These are phyloP conservation scores for Nicotiana benthamiana DNA, from an alignment of 257 asterid species.

Conservation along the genomic window DNA sequence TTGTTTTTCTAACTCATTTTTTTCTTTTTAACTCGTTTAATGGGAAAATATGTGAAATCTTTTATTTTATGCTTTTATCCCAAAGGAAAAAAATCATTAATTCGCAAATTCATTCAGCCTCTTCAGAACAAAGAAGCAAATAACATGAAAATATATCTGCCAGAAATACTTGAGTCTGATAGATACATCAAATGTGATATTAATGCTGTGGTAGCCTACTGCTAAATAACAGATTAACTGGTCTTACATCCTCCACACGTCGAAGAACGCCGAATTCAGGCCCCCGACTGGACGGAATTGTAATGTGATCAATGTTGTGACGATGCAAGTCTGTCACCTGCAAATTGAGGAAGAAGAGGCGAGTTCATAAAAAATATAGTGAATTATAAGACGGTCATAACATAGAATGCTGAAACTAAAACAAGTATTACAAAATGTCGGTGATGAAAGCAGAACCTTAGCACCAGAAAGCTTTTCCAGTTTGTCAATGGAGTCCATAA, in stretches of 20 bases:
- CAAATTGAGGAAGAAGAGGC: slow-evolving; percentile 1
- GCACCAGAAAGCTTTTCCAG: slow-evolving; percentile 83
- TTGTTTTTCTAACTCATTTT: neutral
- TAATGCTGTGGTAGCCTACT: neutral
- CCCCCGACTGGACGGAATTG: slow-evolving; percentile 85
- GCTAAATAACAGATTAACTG: neutral
- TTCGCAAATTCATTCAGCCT: neutral
- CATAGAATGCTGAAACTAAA: neutral
- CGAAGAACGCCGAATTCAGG: slow-evolving; percentile 73
- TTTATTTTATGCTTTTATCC: neutral
- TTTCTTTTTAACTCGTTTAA: neutral
- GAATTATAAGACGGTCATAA: neutral
- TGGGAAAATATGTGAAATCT: neutral
- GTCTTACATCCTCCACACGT: slow-evolving; percentile 82
- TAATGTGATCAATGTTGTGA: slow-evolving; percentile 87
- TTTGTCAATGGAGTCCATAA: slow-evolving; percentile 78
- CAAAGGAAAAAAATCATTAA: neutral
- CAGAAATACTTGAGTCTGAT: neutral
- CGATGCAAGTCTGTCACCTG: slow-evolving; percentile 90
- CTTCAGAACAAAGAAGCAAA: neutral
- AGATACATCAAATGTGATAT: neutral
- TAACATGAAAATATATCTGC: neutral
- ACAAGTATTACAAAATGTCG: neutral
- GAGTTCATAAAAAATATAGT: neutral
- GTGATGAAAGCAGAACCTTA: slow-evolving; percentile 19